Conservation (phyloP, 257 asterid genomes). For the Capsicum rhomboideum region DNA sequence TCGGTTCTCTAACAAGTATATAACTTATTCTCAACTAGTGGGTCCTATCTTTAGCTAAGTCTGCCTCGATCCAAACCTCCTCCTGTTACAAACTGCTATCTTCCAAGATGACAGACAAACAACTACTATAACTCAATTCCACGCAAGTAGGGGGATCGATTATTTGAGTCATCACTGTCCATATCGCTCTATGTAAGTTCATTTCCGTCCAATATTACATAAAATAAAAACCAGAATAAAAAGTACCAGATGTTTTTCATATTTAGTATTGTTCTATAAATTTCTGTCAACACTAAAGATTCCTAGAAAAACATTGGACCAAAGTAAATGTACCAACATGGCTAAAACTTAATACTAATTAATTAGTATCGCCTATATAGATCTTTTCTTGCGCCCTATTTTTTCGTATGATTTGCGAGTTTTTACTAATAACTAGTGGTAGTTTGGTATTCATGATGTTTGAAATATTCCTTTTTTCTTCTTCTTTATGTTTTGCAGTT, state of each 20-base stretch:
- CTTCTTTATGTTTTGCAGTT: conserved; percentile 32
- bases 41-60: background rate
- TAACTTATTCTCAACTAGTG: background rate
- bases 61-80: background rate
- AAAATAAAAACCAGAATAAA: background rate
- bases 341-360: too few species aligned
- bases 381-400: background rate
- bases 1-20: background rate
- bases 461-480: background rate
- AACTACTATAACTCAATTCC: background rate
- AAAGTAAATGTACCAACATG: background rate
- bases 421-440: background rate
- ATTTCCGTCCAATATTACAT: background rate
- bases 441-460: background rate
- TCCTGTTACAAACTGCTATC: background rate
- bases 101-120: background rate
- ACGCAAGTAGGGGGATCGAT: background rate
- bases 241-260: too few species aligned
- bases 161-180: background rate
- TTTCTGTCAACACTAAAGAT: background rate
- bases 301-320: background rate
- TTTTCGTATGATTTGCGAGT: background rate
- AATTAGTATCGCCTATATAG: background rate
- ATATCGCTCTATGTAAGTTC: background rate
- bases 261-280: background rate